These are phyloP conservation scores for Boechera stricta DNA, from an alignment of 345 rosid genomes.

Conservation along the genomic window DNA sequence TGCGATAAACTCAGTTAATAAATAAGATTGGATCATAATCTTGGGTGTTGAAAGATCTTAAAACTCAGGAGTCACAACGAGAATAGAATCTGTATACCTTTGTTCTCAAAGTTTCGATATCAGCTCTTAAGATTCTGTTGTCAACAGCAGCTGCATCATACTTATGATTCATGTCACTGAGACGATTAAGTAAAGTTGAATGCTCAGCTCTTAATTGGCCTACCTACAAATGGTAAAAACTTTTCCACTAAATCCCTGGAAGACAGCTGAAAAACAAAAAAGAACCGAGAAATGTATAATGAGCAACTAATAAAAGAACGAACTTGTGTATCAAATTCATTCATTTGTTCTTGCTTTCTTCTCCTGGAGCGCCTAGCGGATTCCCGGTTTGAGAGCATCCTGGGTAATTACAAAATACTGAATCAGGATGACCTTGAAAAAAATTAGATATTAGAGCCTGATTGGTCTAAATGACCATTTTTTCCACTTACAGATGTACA, in stretches of 20 bases:
- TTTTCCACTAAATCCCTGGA: conserved; percentile 19
- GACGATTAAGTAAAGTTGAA: conserved; percentile 66
- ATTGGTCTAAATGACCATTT: not conserved
- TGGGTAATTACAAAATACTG: conserved; percentile 34
- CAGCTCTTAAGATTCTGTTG: conserved; percentile 93
- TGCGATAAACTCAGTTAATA: conserved; percentile 14
- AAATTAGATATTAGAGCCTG: not conserved
- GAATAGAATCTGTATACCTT: conserved; percentile 55
- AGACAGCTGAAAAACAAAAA: conserved; percentile 11
- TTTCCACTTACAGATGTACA: not conserved
- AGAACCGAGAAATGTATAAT: not conserved
- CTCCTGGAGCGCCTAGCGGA: conserved; percentile 97
- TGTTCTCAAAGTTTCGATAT: conserved; percentile 87
- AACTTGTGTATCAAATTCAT: conserved; percentile 92
- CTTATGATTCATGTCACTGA: conserved; percentile 75
- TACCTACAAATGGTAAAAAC: conserved; percentile 55
- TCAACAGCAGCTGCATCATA: conserved; percentile 79
- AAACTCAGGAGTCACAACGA: not conserved
- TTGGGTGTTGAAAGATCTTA: not conserved
- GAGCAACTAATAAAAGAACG: conserved; percentile 21
- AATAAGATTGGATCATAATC: not conserved
- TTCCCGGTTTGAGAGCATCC: conserved; percentile 99
- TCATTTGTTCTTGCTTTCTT: conserved; percentile 89
- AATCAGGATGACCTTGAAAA: conserved; percentile 1
- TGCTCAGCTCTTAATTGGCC: conserved; percentile 80